These are phyloP conservation scores for Erysimum pusillum DNA, from an alignment of 441 rosid species.

Conservation along the genomic window DNA sequence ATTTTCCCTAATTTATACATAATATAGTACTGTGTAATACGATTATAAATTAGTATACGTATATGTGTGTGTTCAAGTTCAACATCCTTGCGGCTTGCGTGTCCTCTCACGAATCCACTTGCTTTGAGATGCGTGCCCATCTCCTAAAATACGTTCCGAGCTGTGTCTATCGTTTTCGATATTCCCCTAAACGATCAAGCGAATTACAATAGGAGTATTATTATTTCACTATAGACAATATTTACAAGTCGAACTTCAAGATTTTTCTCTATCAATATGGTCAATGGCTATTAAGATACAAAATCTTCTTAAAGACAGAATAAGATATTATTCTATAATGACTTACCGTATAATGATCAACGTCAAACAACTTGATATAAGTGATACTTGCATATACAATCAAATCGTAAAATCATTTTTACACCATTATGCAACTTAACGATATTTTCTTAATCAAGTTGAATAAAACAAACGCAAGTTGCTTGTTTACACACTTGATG, in stretches of 20 bases:
- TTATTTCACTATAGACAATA: neutral
- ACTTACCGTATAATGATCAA: too few species aligned
- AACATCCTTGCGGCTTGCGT: constrained; percentile 9
- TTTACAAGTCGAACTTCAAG: neutral
- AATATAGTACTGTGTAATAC: neutral
- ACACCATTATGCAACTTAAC: neutral
- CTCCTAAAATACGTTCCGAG: constrained; percentile 28
- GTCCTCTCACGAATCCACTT: constrained; percentile 24
- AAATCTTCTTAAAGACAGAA: neutral
- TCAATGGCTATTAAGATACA: neutral
- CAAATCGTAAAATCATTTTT: neutral
- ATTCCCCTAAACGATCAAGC: constrained; percentile 21
- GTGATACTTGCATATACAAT: constrained; percentile 5
- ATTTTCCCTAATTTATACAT: neutral
- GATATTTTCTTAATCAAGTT: constrained; percentile 1
- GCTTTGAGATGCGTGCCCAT: constrained; percentile 51
- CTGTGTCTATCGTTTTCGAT: constrained; percentile 35
- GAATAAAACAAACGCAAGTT: constrained; percentile 11
- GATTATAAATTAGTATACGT: constrained; percentile 1
- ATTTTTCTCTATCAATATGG: neutral
- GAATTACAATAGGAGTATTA: neutral
- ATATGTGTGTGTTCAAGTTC: constrained; percentile 10
- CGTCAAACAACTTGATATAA: neutral
- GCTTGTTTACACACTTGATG: constrained; percentile 12
- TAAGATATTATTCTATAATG: neutral